Base-by-base conservation (phyloP, 805 yeast species). In the Barnettozyma vustinii region DNA sequence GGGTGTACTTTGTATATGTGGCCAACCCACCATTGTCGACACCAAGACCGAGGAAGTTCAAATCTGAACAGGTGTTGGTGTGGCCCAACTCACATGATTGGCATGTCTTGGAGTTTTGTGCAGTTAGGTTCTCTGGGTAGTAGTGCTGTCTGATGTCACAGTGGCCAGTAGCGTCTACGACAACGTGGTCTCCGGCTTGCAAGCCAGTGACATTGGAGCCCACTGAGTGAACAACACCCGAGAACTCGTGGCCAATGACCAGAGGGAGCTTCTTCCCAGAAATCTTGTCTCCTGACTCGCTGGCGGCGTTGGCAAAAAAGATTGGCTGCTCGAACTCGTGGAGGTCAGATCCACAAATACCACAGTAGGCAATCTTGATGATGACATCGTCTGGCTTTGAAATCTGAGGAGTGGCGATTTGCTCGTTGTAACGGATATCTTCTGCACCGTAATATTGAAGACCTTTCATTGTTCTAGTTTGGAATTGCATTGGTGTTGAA, bases 291-390 rank as follows among this genome's bases (percentile, higher is more conserved):
- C 65, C 65, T 2, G 37, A 33, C 51, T 68, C 65, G 20, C 71
- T 70, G 39, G 63, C 70, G 50, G 72, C 69, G n/a, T 75, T 74
- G 63, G 76, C 75, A 53, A 81, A 79, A 48, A 79, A 77, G 16
- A 85, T 84, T 2, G 84, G 87, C 23, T 76, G 81, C 44, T 71
- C 66, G 53, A 70, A 81, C 61, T 83, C 81, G 53, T 80, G 84
- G 18, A 80, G 62, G 60, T 80, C 86, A 0, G 82, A 69, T 32
- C 86, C 85, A 58, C 85, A 80, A 42, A 68, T 59, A 37, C 86
- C 86, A 56, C 84, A 78, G 58, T 64, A 77, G 13, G 72, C 68
- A 18, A 76, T 66, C 40, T 69, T 71, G 21, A 76, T 52, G n/a
- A 73, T 63, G 33, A 75, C 67, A 47, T 75, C 79, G 42, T 72